These are phyloP conservation scores for Serendipita vermifera DNA, from an alignment of 768 basidiomycete species.

Conservation along the genomic window DNA sequence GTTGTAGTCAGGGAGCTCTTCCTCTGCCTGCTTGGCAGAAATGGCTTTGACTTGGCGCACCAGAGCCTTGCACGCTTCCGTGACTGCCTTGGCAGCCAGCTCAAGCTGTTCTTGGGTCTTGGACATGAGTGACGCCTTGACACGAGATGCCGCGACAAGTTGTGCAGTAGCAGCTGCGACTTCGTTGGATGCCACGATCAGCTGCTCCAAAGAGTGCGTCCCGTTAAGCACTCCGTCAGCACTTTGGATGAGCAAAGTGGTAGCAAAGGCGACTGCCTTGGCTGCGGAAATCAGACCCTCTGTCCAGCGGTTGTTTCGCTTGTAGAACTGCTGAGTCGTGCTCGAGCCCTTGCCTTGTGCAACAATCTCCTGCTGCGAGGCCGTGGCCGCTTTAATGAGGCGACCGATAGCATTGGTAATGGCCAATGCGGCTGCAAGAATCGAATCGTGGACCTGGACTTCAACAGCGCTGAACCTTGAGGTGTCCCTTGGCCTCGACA, in stretches of 20 bases:
- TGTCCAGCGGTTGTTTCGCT: constrained; percentile 99
- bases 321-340: constrained; percentile 94
- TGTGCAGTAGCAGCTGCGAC: constrained; percentile 96
- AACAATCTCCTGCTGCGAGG: constrained; percentile 97
- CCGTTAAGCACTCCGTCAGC: constrained; percentile 96
- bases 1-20: constrained; percentile 74
- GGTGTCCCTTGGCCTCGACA: constrained; percentile 79
- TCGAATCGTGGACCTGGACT: constrained; percentile 94
- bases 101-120: constrained; percentile 96
- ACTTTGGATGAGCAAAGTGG: constrained; percentile 87
- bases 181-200: constrained; percentile 99
- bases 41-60: constrained; percentile 95
- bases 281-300: constrained; percentile 98
- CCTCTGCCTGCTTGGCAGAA: constrained; percentile 66
- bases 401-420: constrained; percentile 93
- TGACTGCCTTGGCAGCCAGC: constrained; percentile 92
- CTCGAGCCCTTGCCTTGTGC: constrained; percentile 88
- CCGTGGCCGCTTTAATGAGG: constrained; percentile 91
- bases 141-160: constrained; percentile 93
- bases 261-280: constrained; percentile 94
- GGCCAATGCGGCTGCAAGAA: constrained; percentile 82
- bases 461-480: constrained; percentile 83
- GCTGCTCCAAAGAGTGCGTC: constrained; percentile 92
- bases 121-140: constrained; percentile 96
- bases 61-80: constrained; percentile 91